Evolutionary conservation across 768 basidiomycete genomes (phyloP).

Genomic region (Pleurotus citrinopileatus): DNA sequence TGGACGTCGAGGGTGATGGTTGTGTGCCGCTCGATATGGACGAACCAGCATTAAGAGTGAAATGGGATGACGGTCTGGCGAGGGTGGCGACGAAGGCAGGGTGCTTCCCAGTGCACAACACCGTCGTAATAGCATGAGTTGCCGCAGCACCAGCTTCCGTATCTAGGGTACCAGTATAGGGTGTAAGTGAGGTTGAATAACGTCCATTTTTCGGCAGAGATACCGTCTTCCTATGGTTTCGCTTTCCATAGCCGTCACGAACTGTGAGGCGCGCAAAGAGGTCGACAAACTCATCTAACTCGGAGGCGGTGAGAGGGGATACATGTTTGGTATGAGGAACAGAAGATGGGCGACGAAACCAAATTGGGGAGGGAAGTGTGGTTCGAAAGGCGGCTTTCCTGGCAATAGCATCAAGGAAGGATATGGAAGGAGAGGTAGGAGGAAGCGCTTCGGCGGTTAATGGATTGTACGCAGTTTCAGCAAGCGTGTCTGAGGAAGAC

Average conservation of each 20-base stretch:
- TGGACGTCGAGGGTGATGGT: background rate
- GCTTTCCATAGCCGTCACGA: slow-evolving; percentile 6
- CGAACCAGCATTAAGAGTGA: too few relatives aligned
- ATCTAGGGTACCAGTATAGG: too few relatives aligned
- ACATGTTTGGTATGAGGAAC: background rate
- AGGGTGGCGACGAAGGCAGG: slow-evolving; percentile 20
- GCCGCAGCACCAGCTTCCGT: slow-evolving; percentile 7
- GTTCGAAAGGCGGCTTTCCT: background rate
- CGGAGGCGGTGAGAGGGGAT: background rate
- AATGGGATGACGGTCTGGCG: too few relatives aligned
- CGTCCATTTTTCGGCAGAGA: background rate
- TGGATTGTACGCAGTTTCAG: too few relatives aligned
- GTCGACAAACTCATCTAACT: slow-evolving; percentile 20
- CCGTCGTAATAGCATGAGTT: slow-evolving; percentile 17
- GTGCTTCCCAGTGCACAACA: slow-evolving; percentile 23
- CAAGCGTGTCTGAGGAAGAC: too few relatives aligned
- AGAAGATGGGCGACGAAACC: slow-evolving; percentile 26
- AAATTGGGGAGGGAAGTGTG: slow-evolving; percentile 27
- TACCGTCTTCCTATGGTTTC: slow-evolving; percentile 3
- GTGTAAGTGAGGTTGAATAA: too few relatives aligned
- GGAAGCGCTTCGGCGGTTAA: too few relatives aligned
- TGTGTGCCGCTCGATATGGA: too few relatives aligned
- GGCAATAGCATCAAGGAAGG: slow-evolving; percentile 11
- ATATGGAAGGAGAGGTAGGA: slow-evolving; percentile 11
- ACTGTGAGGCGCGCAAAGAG: slow-evolving; percentile 25